phyloP scores from a whole-genome alignment of 768 basidiomycete genomes.

The Hypholoma fasciculare region DNA sequence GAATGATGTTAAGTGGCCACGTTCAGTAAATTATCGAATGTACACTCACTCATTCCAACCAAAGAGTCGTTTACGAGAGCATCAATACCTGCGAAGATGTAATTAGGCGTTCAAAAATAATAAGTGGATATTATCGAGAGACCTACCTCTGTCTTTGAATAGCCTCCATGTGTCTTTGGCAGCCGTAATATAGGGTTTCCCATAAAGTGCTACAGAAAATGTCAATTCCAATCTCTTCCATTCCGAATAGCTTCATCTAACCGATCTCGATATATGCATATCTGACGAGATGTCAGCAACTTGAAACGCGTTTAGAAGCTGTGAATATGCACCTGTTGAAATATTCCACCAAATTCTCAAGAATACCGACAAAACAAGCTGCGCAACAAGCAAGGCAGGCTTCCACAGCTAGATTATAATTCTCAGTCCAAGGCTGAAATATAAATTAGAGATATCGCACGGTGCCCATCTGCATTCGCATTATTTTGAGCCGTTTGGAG shows the following conservation, averaged over 20 bases:
- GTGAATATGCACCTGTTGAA: slow-evolving; percentile 62
- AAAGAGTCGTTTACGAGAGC: slow-evolving; percentile 83
- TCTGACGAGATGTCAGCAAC: slow-evolving; percentile 28
- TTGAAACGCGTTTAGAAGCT: background rate
- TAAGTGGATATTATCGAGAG: slow-evolving; percentile 5
- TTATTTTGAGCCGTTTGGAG: slow-evolving; percentile 58
- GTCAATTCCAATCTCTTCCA: background rate
- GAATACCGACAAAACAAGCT: slow-evolving; percentile 71
- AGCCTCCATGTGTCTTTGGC: slow-evolving; percentile 85
- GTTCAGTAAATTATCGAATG: background rate
- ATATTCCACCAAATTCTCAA: slow-evolving; percentile 70
- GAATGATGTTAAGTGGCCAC: background rate
- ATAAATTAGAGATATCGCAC: slow-evolving; percentile 38
- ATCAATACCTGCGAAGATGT: slow-evolving; percentile 52
- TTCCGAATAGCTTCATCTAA: slow-evolving; percentile 22
- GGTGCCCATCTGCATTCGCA: slow-evolving; percentile 63
- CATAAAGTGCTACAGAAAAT: slow-evolving; percentile 62
- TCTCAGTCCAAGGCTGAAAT: background rate
- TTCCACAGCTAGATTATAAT: slow-evolving; percentile 52
- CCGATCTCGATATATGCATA: slow-evolving; percentile 86
- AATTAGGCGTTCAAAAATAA: slow-evolving; percentile 5
- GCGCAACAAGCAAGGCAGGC: slow-evolving; percentile 79
- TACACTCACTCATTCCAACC: slow-evolving; percentile 67
- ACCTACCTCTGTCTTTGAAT: slow-evolving; percentile 65
- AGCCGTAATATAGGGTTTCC: slow-evolving; percentile 78